phyloP scores from a whole-genome alignment of 2,329 filamentous ascomycete genomes.

The Aaosphaeria arxii region DNA sequence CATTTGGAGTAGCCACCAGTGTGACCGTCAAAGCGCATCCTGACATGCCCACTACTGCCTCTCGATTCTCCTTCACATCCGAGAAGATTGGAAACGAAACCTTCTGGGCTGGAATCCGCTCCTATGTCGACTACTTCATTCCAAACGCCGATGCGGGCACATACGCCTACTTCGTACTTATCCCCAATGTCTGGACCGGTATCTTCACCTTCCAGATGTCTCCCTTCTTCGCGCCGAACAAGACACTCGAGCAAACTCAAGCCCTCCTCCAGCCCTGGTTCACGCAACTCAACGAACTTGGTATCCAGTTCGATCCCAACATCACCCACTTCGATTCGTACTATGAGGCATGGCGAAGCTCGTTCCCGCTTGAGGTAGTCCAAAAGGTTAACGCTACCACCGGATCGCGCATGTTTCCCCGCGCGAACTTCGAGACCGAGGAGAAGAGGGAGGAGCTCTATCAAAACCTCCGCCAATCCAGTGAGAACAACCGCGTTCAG shows the following conservation, averaged over 20 bases:
- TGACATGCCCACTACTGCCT: constrained; percentile 27
- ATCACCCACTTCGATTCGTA: constrained; percentile 30
- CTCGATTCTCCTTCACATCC: constrained; percentile 30
- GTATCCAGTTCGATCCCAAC: constrained; percentile 30
- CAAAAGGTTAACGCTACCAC: constrained; percentile 32
- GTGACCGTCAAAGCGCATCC: constrained; percentile 35
- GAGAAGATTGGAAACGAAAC: constrained; percentile 30
- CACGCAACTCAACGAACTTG: constrained; percentile 22
- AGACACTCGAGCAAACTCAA: constrained; percentile 26
- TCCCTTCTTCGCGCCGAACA: constrained; percentile 34
- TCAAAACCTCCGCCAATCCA: constrained; percentile 22
- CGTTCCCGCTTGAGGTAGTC: constrained; percentile 34
- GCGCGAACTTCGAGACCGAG: constrained; percentile 28
- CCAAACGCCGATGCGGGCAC: constrained; percentile 35
- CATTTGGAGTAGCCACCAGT: constrained; percentile 31
- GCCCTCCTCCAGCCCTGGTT: constrained; percentile 32
- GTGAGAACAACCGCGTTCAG: constrained; percentile 33
- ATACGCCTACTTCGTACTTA: constrained; percentile 31
- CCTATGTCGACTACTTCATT: constrained; percentile 29
- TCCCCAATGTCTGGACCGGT: constrained; percentile 27
- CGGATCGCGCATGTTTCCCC: constrained; percentile 31
- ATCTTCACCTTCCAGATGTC: constrained; percentile 32
- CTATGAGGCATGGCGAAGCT: constrained; percentile 31
- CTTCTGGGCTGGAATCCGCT: constrained; percentile 32
- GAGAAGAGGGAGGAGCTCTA: constrained; percentile 30